A percentile compares a stretch with the other conserved stretches of the same genome.
Evolutionary conservation across 257 asterid species (phyloP).

Genomic region (Nicotiana undulata): DNA sequence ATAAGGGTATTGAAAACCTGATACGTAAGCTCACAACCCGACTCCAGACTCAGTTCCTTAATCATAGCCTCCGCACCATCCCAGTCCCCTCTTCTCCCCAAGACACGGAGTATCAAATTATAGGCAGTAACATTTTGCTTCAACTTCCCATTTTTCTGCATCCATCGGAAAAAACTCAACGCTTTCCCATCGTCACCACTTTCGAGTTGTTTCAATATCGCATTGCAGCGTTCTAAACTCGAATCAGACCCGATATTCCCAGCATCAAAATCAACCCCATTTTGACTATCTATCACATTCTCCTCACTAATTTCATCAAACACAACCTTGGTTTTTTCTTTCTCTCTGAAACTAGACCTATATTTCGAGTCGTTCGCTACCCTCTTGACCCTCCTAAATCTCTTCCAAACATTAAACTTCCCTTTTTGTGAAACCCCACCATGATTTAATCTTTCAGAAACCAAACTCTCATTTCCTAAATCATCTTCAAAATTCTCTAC

Average conservation of each 20-base stretch:
- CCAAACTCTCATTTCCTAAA: constrained; percentile 31
- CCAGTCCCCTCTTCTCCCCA: constrained; percentile 71
- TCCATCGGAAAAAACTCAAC: constrained; percentile 63
- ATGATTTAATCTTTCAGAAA: constrained; percentile 16
- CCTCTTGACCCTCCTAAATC: constrained; percentile 26
- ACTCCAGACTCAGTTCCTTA: constrained; percentile 48
- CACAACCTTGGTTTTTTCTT: constrained; percentile 11
- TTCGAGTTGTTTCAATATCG: constrained; percentile 56
- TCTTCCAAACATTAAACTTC: constrained; percentile 45
- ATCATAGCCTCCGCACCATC: constrained; percentile 48
- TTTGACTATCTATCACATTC: constrained; percentile 18
- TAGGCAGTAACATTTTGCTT: constrained; percentile 53
- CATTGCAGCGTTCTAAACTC: constrained; percentile 51
- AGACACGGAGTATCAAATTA: constrained; percentile 59
- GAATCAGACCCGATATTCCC: constrained; percentile 18
- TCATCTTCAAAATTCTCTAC: constrained; percentile 9
- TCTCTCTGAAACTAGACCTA: constrained; percentile 14
- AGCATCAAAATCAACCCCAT: constrained; percentile 17
- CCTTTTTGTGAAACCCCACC: constrained; percentile 18
- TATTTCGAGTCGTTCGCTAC: constrained; percentile 15
- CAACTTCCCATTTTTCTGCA: constrained; percentile 68
- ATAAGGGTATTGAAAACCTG: constrained; percentile 69
- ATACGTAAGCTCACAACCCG: constrained; percentile 40
- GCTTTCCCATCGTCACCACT: constrained; percentile 36
- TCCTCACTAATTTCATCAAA: constrained; percentile 12